Evolutionary conservation across 352 stramenopile genomes (phyloP).

Genomic region (Blastocystis sp.): DNA sequence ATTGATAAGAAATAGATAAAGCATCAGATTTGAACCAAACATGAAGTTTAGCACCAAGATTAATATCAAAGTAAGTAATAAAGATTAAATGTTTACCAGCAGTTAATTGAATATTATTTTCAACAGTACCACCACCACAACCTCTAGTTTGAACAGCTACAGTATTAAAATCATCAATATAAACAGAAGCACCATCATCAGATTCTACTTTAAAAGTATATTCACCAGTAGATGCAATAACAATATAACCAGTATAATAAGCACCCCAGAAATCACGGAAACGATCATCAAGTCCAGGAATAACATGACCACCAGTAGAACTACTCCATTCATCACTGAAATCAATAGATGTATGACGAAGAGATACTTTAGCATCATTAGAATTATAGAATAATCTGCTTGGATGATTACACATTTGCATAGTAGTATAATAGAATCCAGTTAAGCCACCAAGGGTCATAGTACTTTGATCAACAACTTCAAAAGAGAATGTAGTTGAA

Average conservation of each 20-base stretch:
- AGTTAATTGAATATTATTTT: no score
- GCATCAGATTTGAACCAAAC: no score
- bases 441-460: conserved; percentile 15
- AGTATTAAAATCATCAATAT: conserved; percentile 18
- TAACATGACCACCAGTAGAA: conserved; percentile 31
- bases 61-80: no score
- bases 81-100: no score
- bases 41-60: no score
- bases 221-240: background rate
- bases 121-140: no score
- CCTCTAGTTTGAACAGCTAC: no score
- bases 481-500: conserved; percentile 12
- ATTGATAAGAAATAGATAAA: no score
- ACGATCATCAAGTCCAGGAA: conserved; percentile 26
- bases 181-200: conserved; percentile 29
- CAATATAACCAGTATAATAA: conserved; percentile 23
- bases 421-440: conserved; percentile 31
- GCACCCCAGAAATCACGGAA: conserved; percentile 32
- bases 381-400: conserved; percentile 34
- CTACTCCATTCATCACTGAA: conserved; percentile 32
- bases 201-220: conserved; percentile 28
- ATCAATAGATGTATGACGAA: conserved; percentile 2
- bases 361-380: conserved; percentile 20
- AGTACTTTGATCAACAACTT: conserved; percentile 2
- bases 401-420: conserved; percentile 22